A percentile compares a stretch with the other conserved stretches of the same genome.
Evolutionary conservation across 805 yeast genomes (phyloP).

Genomic region (Zygosaccharomyces pseudorouxii): DNA sequence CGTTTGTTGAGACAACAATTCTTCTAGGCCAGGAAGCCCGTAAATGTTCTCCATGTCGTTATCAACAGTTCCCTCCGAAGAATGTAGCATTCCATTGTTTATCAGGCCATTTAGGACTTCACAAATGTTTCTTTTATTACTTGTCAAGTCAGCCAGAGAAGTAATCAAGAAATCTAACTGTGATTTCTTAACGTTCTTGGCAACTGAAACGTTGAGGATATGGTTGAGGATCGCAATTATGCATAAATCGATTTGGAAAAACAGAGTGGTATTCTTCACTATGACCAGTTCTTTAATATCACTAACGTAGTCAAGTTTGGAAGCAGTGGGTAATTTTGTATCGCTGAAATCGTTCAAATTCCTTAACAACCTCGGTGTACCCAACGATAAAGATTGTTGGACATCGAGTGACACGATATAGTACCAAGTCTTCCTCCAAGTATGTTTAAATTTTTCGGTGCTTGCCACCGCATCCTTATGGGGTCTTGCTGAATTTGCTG

Average conservation of each 20-base stretch:
- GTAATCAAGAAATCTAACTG: slow-evolving; percentile 38
- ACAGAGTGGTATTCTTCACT: slow-evolving; percentile 44
- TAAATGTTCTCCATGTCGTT: slow-evolving; percentile 32
- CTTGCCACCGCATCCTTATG: slow-evolving; percentile 27
- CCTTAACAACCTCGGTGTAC: slow-evolving; percentile 38
- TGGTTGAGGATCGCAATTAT: slow-evolving; percentile 35
- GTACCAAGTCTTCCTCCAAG: slow-evolving; percentile 59
- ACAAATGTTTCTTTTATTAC: slow-evolving; percentile 30
- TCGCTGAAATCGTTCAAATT: slow-evolving; percentile 39
- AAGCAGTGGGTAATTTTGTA: slow-evolving; percentile 42
- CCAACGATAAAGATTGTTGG: slow-evolving; percentile 41
- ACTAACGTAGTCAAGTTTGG: slow-evolving; percentile 35
- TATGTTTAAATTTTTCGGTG: slow-evolving; percentile 39
- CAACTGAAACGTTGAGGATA: slow-evolving; percentile 31
- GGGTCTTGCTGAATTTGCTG: slow-evolving; percentile 11
- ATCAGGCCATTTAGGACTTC: slow-evolving; percentile 28
- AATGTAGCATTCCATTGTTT: slow-evolving; percentile 29
- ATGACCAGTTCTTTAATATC: slow-evolving; percentile 44
- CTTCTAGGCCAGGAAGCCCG: slow-evolving; percentile 32
- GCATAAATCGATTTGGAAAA: slow-evolving; percentile 43
- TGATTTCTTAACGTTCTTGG: slow-evolving; percentile 41
- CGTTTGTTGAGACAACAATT: slow-evolving; percentile 22
- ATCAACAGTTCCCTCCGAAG: slow-evolving; percentile 32
- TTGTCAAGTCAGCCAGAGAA: slow-evolving; percentile 34
- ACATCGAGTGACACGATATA: slow-evolving; percentile 41